A percentile compares a stretch with the other conserved stretches of the same genome.
Conservation (phyloP, 257 asterid genomes). For the Solanum medicagineum region DNA sequence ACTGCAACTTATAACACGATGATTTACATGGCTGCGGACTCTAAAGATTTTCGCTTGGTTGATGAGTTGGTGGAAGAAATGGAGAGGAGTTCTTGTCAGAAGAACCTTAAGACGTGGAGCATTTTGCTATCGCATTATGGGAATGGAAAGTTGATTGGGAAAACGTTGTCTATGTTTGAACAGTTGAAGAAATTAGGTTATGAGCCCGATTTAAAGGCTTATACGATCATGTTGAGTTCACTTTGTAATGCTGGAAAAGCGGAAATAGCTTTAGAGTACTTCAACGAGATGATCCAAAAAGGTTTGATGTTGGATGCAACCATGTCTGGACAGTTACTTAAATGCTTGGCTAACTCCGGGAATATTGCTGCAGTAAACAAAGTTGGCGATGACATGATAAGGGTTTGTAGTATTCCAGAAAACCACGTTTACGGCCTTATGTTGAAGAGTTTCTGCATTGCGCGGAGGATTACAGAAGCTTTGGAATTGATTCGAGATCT, state of each 20-base stretch:
- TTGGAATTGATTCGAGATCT: conserved; percentile 57
- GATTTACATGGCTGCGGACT: conserved; percentile 56
- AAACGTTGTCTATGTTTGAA: conserved; percentile 54
- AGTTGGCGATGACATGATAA: conserved; percentile 46
- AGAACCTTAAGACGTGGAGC: conserved; percentile 70
- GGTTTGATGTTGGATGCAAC: conserved; percentile 31
- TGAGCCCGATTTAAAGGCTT: conserved; percentile 42
- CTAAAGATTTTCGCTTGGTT: conserved; percentile 35
- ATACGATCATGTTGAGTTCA: conserved; percentile 34
- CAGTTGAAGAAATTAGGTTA: conserved; percentile 55
- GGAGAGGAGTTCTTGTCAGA: conserved; percentile 38
- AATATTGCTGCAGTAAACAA: conserved; percentile 28
- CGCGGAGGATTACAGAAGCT: conserved; percentile 63
- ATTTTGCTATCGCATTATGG: conserved; percentile 50
- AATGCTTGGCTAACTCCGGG: conserved; percentile 52
- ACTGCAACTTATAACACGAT: conserved; percentile 40
- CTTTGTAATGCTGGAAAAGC: conserved; percentile 47
- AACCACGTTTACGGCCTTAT: conserved; percentile 24
- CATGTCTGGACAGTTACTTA: conserved; percentile 34
- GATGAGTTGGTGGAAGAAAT: conserved; percentile 54
- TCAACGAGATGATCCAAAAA: conserved; percentile 49
- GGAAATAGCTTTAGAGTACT: conserved; percentile 65
- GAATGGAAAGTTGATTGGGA: conserved; percentile 36
- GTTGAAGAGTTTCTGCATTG: conserved; percentile 62
- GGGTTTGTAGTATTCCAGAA: conserved; percentile 33